phyloP scores from a whole-genome alignment of 2,329 filamentous ascomycete species.

The Falciphora oryzae region DNA sequence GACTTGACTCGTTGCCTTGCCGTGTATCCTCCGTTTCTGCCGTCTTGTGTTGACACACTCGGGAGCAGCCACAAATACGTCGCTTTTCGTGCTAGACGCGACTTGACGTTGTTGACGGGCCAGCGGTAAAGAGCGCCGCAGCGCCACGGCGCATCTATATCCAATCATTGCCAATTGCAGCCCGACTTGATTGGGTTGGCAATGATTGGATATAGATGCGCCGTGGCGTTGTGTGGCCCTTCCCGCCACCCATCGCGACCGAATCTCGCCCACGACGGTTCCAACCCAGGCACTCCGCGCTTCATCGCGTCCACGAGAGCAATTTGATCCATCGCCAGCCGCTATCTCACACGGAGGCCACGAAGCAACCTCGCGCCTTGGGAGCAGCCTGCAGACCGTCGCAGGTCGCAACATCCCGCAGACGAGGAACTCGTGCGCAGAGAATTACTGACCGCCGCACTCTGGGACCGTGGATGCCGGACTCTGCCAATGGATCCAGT shows the following conservation, averaged over 20 bases:
- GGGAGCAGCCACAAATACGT: conserved; percentile 10
- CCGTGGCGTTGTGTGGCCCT: background rate
- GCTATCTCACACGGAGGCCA: background rate
- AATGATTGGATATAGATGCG: background rate
- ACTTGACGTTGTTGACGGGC: background rate
- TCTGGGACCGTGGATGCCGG: conserved; percentile 3
- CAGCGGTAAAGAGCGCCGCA: no score
- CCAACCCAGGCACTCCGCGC: background rate
- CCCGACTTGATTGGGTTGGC: background rate
- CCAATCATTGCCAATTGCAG: no score
- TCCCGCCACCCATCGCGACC: background rate
- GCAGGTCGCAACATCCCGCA: background rate
- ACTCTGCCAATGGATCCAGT: background rate
- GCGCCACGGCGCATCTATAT: no score
- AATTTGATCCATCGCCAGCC: conserved; percentile 3
- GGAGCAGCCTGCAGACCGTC: background rate
- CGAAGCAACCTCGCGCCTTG: background rate
- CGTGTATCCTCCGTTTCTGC: conserved; percentile 9
- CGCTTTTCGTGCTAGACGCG: background rate
- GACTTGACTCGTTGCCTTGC: conserved; percentile 10
- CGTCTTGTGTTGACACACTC: conserved; percentile 9
- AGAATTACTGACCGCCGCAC: background rate
- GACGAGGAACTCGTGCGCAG: background rate
- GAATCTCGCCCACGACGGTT: background rate
- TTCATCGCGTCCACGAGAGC: conserved; percentile 1